A percentile compares a stretch with the other conserved stretches of the same genome.
Evolutionary conservation across 2,329 filamentous ascomycete species (phyloP).

Genomic region (Colletotrichum filicis): DNA sequence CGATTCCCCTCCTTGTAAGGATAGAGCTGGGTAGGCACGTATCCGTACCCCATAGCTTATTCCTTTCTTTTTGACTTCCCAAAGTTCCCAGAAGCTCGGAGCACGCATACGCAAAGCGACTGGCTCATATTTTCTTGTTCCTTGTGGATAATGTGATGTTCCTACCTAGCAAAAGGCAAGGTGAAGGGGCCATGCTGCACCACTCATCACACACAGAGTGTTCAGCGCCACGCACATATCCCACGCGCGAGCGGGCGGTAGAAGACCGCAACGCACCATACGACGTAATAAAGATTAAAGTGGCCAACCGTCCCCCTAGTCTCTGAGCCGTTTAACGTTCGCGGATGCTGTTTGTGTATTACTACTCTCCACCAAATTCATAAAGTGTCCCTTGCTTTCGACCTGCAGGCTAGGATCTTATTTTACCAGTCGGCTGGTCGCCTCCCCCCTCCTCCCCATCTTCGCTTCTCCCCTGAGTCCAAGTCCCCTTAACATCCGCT

Average conservation of each 20-base stretch:
- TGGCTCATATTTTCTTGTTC: background rate
- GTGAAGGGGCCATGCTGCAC: background rate
- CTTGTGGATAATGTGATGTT: conserved; percentile 5
- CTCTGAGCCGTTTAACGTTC: background rate
- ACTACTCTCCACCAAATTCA: background rate
- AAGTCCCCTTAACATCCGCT: background rate
- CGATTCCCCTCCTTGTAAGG: background rate
- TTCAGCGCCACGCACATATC: background rate
- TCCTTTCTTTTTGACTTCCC: background rate
- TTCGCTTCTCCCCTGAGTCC: background rate
- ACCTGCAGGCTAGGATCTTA: background rate
- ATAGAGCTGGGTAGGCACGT: background rate
- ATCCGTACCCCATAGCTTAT: background rate
- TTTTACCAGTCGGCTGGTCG: background rate
- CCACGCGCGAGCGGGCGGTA: background rate
- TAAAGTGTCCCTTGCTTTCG: background rate
- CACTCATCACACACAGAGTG: background rate
- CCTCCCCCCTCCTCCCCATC: background rate
- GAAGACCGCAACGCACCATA: background rate
- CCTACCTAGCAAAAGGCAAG: background rate
- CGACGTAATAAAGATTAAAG: conserved; percentile 6
- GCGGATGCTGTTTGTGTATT: background rate
- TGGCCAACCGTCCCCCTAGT: background rate
- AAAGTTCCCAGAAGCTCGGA: background rate
- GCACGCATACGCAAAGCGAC: background rate